Evolutionary conservation across 139 green algal species (phyloP).

Genomic region (Auxenochlorella pyrenoidosa): DNA sequence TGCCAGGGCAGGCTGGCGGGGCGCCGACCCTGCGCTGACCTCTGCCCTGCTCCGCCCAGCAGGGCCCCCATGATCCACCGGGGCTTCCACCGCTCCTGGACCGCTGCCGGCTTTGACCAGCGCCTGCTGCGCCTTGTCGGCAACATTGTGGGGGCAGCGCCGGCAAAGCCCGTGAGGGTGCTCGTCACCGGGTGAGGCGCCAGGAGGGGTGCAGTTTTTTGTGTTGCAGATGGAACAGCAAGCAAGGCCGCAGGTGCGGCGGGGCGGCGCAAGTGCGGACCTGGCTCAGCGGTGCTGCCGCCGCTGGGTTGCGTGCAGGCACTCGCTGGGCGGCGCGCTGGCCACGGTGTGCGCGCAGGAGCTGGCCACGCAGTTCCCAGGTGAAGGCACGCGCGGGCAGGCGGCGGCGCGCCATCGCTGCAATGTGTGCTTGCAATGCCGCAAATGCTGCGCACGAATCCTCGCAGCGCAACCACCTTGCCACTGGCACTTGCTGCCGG

Average conservation of each 20-base stretch:
- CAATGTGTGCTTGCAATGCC: background rate
- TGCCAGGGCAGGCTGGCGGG: too few relatives aligned
- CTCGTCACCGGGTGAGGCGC: constrained; percentile 4
- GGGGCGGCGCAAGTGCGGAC: background rate
- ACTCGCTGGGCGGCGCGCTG: constrained; percentile 61
- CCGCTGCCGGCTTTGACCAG: background rate
- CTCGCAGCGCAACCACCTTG: too few relatives aligned
- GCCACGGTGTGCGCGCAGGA: constrained; percentile 54
- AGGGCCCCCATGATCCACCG: constrained; percentile 38
- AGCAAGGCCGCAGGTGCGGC: background rate
- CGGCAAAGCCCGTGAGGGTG: background rate
- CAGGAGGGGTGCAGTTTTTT: background rate
- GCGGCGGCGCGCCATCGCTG: background rate
- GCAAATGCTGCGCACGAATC: too few relatives aligned
- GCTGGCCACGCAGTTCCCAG: background rate
- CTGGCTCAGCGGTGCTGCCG: background rate
- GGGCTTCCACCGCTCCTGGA: constrained; percentile 40
- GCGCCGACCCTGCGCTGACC: too few relatives aligned
- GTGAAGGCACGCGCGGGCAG: background rate
- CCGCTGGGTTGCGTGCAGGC: constrained; percentile 1
- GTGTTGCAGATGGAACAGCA: too few relatives aligned
- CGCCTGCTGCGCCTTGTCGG: background rate
- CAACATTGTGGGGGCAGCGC: background rate
- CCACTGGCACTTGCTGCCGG: too few relatives aligned
- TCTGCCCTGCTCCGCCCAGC: background rate